Conservation (phyloP, 306 rosid species). For the Urtica urens region DNA sequence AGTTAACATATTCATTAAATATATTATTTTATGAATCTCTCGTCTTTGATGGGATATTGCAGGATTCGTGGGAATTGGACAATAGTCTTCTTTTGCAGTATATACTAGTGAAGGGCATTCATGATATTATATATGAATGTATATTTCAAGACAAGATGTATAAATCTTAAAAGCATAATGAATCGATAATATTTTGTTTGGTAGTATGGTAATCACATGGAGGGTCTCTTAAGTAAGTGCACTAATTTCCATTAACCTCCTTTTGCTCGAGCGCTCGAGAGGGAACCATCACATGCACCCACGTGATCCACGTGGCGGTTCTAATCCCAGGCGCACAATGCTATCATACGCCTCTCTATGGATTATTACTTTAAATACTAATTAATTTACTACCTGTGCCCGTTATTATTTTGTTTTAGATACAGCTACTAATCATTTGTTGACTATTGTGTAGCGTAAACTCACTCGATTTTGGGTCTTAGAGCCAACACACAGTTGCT, state of each 20-base stretch:
- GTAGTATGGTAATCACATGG: constrained; percentile 32
- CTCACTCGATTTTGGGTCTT: too few relatives aligned
- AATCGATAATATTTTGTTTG: neutral
- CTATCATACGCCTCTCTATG: constrained; percentile 15
- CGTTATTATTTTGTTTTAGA: too few relatives aligned
- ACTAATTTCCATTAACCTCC: constrained; percentile 18
- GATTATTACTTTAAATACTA: neutral
- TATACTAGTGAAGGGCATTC: too few relatives aligned
- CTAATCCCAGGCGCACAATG: constrained; percentile 27
- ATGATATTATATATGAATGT: neutral
- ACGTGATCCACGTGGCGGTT: constrained; percentile 72
- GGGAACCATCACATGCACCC: constrained; percentile 41
- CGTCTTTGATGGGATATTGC: neutral
- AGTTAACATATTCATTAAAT: too few relatives aligned
- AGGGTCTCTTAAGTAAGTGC: constrained; percentile 23
- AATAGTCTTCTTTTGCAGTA: too few relatives aligned
- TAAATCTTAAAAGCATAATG: too few relatives aligned
- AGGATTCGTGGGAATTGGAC: neutral
- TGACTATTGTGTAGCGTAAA: too few relatives aligned
- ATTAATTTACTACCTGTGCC: too few relatives aligned
- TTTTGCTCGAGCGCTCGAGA: constrained; percentile 12
- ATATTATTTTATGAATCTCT: too few relatives aligned
- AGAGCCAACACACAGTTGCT: too few relatives aligned
- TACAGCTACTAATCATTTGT: too few relatives aligned
- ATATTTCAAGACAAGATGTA: neutral